Base-by-base conservation (phyloP, 306 rosid species). In the Senna tora region DNA sequence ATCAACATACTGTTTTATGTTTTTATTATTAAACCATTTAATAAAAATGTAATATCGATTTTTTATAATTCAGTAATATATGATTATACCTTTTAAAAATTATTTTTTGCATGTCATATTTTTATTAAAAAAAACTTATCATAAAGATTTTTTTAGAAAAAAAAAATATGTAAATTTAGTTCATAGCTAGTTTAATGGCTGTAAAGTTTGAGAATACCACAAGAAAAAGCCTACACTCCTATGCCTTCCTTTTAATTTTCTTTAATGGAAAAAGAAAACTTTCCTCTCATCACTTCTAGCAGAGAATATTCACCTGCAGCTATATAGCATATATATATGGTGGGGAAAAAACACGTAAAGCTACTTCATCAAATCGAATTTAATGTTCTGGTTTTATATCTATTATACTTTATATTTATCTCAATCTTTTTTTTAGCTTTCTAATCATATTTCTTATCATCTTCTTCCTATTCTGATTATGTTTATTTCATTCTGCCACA, bases 201-300 rank as follows among this genome's bases (percentile, higher is more conserved):
- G 85, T 80, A 81, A 78, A 84, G 82, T 69, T 51, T 63, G 38
- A 33, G 82, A 81, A 79, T 82, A 81, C 75, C 17, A 56, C 13
- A 68, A 81, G 32, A 19, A 61, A 38, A 61, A 64, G 59, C 73
- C 42, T 69, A 53, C 41, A 12, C 30, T 54, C 53, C 42, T 57
- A 63, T 68, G 38, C 20, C 73, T 49, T 17, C 1, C 6, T 58
- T 9, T 39, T 1, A 3, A 7, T 5, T 50, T 68, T 13, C 21
- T 50, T 71, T 16, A 54, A 5, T 65, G 7, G 2, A 13, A 41
- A 41, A 5, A 5, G 6, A 32, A 58, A 7, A 9, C 19, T 55
- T 65, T 51, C n/a, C n/a, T n/a, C 65, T 53, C 75, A 61, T 78
- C 28, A 45, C 67, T 70, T 75, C 79, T 52, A 66, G 43, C 7